A percentile compares a stretch with the other conserved stretches of the same genome.
Conservation (phyloP, 345 rosid genomes). For the Citrus inodora region DNA sequence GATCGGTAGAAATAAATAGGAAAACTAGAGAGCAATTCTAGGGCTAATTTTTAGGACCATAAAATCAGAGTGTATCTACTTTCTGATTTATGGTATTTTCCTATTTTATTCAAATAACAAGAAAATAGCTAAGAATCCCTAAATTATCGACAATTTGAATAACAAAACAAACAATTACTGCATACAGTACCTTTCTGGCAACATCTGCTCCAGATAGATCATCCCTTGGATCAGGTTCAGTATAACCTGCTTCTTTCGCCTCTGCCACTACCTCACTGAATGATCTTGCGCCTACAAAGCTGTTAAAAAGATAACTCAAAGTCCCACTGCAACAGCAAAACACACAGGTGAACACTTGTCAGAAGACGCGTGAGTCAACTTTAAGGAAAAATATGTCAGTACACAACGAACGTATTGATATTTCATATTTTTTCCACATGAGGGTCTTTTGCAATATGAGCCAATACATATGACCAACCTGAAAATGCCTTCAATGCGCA, state of each 20-base stretch:
- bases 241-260: constrained; percentile 87
- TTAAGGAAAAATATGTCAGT: background rate
- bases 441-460: background rate
- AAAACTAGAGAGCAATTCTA: too few species aligned
- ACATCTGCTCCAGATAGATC: constrained; percentile 99
- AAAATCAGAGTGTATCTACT: too few species aligned
- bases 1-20: too few species aligned
- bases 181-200: constrained; percentile 70
- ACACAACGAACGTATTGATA: background rate
- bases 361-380: constrained; percentile 7
- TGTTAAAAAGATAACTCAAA: constrained; percentile 92
- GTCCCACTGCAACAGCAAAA: constrained; percentile 69
- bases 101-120: too few species aligned
- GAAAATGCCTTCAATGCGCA: constrained; percentile 90
- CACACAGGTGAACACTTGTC: constrained; percentile 5
- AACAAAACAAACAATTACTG: background rate
- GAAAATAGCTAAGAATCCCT: too few species aligned
- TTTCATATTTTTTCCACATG: background rate
- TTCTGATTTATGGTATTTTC: too few species aligned
- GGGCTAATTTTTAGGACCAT: too few species aligned
- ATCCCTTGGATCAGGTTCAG: constrained; percentile 99
- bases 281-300: constrained; percentile 48
- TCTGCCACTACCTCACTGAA: constrained; percentile 86
- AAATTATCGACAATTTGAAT: background rate
- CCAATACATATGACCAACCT: constrained; percentile 39